Evolutionary conservation across 305 asterid genomes (phyloP).

Genomic region (Rubia tinctorum): DNA sequence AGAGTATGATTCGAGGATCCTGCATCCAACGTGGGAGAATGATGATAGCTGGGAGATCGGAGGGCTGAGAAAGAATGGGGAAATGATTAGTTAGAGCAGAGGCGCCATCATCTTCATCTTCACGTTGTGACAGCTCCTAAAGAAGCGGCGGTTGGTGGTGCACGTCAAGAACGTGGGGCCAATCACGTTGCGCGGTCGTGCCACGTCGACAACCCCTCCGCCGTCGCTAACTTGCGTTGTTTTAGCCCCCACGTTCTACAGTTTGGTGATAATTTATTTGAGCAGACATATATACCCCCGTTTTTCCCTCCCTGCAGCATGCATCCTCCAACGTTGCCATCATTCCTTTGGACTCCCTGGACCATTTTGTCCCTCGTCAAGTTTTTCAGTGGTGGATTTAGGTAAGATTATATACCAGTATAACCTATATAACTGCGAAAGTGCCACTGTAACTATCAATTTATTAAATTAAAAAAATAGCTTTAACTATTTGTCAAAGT

Average conservation of each 20-base stretch:
- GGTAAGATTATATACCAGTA: no score
- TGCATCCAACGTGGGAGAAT: constrained; percentile 23
- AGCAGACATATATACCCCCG: neutral
- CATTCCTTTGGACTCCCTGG: no score
- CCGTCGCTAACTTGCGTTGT: neutral
- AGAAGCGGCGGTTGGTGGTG: constrained; percentile 44
- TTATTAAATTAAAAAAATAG: no score
- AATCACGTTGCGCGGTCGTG: constrained; percentile 53
- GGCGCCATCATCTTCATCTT: constrained; percentile 19
- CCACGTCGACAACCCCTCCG: constrained; percentile 50
- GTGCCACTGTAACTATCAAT: no score
- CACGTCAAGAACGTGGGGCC: constrained; percentile 42
- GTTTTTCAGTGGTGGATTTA: no score
- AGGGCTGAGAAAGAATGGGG: neutral
- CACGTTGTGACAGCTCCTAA: constrained; percentile 49
- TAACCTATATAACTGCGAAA: no score
- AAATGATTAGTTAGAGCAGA: neutral
- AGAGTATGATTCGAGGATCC: neutral
- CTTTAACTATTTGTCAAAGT: no score
- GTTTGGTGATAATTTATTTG: neutral
- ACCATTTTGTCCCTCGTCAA: no score
- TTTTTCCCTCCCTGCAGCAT: constrained; percentile 1
- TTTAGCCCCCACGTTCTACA: constrained; percentile 74
- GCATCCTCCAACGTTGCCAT: no score
- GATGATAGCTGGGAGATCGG: neutral